These are phyloP conservation scores for Pilasporangium apinafurcum DNA, from an alignment of 352 stramenopile genomes.

Conservation along the genomic window DNA sequence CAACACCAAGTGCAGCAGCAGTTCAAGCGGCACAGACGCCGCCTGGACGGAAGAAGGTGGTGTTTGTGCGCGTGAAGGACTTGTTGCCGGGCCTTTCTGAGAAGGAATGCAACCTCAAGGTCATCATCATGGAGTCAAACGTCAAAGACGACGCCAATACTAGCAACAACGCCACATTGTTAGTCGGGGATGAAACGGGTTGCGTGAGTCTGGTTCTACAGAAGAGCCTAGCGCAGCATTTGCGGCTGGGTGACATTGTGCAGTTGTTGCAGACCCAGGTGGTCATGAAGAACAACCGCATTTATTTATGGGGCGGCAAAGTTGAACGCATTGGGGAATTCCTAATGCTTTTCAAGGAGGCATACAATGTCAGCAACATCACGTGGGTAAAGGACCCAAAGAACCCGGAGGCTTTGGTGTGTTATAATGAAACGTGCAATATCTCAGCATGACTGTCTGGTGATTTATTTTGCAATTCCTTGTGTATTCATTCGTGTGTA, in stretches of 20 bases:
- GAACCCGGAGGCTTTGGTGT: conserved; percentile 60
- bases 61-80: conserved; percentile 68
- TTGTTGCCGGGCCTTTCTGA: conserved; percentile 42
- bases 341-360: conserved; percentile 83
- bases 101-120: conserved; percentile 73
- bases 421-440: conserved; percentile 1
- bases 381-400: conserved; percentile 77
- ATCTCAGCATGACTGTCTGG: background rate
- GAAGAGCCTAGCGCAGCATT: conserved; percentile 54
- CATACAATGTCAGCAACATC: conserved; percentile 73
- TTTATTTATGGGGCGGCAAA: conserved; percentile 78
- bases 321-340: conserved; percentile 84
- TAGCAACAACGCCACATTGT: conserved; percentile 74
- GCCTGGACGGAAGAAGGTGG: conserved; percentile 47
- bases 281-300: conserved; percentile 67
- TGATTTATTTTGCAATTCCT: background rate
- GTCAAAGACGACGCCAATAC: conserved; percentile 70
- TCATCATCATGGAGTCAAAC: conserved; percentile 78
- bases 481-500: conserved; percentile 6
- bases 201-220: conserved; percentile 77
- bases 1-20: background rate
- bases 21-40: conserved; percentile 1
- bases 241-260: conserved; percentile 73
- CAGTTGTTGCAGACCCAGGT: conserved; percentile 62
- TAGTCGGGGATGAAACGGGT: conserved; percentile 78